These are phyloP conservation scores for Lipomyces oligophaga DNA, from an alignment of 805 yeast genomes.

Conservation along the genomic window DNA sequence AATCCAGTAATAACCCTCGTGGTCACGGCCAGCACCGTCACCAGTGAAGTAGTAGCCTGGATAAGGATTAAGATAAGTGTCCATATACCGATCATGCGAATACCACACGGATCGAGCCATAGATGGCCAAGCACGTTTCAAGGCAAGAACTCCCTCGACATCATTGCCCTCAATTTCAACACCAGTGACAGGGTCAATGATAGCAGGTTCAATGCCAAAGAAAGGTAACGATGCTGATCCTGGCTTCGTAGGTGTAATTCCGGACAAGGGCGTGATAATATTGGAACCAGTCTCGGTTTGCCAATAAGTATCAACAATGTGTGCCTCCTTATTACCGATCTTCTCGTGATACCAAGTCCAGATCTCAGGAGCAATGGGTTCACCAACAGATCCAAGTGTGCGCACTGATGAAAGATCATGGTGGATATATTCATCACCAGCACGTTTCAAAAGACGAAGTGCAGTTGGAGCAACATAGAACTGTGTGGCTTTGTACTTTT, in stretches of 20 bases:
- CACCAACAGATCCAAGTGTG: constrained; percentile 95
- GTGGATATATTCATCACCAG: constrained; percentile 81
- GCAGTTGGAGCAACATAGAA: constrained; percentile 99
- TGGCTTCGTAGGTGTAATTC: constrained; percentile 91
- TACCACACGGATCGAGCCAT: constrained; percentile 94
- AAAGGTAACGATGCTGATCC: constrained; percentile 96
- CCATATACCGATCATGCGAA: constrained; percentile 80
- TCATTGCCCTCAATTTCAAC: constrained; percentile 78
- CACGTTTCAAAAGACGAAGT: constrained; percentile 80
- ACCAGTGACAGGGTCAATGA: constrained; percentile 92
- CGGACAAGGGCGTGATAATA: constrained; percentile 90
- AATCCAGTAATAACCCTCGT: constrained; percentile 96
- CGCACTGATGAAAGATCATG: constrained; percentile 84
- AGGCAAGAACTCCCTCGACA: constrained; percentile 94
- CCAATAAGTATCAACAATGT: constrained; percentile 96
- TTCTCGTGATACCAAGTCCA: constrained; percentile 98
- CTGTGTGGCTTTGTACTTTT: constrained; percentile 85
- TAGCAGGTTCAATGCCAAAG: constrained; percentile 87
- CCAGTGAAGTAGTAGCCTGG: constrained; percentile 95
- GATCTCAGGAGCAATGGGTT: constrained; percentile 95
- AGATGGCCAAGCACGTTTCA: constrained; percentile 94
- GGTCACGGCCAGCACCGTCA: constrained; percentile 97
- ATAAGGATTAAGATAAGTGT: constrained; percentile 89
- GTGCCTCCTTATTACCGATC: constrained; percentile 85
- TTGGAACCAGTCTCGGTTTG: constrained; percentile 98